Percentiles rank a stretch among this genome's conserved stretches.
phyloP scores from a whole-genome alignment of 345 rosid genomes.

The Psidium guajava region DNA sequence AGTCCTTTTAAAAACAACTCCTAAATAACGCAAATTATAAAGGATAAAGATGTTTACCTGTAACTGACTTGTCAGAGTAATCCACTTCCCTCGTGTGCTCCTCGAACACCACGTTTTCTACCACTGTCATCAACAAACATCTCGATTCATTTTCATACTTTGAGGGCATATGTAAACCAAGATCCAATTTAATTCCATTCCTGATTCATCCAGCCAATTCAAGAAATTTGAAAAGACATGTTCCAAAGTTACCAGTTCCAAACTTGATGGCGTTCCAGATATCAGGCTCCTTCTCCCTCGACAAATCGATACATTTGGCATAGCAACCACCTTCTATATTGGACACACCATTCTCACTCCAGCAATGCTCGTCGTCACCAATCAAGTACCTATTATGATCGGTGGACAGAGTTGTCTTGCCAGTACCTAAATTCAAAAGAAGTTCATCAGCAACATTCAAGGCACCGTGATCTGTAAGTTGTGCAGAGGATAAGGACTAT shows the following conservation, averaged over 20 bases:
- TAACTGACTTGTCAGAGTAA: slow-evolving; percentile 74
- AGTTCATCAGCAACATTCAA: slow-evolving; percentile 10
- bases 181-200: neutral
- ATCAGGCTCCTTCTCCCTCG: slow-evolving; percentile 89
- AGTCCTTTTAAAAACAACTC: neutral
- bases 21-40: neutral
- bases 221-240: neutral
- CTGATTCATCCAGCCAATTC: neutral
- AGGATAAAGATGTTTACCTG: slow-evolving; percentile 31
- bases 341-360: slow-evolving; percentile 91
- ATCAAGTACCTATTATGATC: slow-evolving; percentile 85
- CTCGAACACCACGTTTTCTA: slow-evolving; percentile 94
- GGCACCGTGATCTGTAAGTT: neutral
- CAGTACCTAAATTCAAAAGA: slow-evolving; percentile 46
- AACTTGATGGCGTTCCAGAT: slow-evolving; percentile 96
- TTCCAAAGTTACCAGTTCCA: slow-evolving; percentile 55
- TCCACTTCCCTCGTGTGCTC: slow-evolving; percentile 89
- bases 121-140: slow-evolving; percentile 32
- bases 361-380: slow-evolving; percentile 98
- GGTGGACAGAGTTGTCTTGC: slow-evolving; percentile 92
- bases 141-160: neutral
- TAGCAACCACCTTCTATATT: slow-evolving; percentile 98
- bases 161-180: neutral
- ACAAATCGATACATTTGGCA: slow-evolving; percentile 94
- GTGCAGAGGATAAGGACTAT: neutral